Evolutionary conservation across 345 rosid species (phyloP).

Genomic region (Salix purpurea): DNA sequence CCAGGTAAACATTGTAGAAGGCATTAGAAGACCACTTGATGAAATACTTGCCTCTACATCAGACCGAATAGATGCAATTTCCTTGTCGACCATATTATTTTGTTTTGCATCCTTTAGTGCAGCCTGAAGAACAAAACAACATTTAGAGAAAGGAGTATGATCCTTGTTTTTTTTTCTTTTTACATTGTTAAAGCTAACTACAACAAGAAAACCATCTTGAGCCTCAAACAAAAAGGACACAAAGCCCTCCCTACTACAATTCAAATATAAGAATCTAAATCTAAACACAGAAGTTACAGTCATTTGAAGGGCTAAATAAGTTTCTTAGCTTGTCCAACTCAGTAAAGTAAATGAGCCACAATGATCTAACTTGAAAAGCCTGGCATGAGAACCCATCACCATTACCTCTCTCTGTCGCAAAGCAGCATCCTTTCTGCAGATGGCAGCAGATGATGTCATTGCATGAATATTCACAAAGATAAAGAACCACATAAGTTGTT

Average conservation of each 20-base stretch:
- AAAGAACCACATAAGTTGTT: slow-evolving; percentile 1
- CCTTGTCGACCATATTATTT: slow-evolving; percentile 21
- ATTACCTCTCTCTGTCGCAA: slow-evolving; percentile 33
- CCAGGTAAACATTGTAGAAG: background rate
- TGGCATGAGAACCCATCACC: background rate
- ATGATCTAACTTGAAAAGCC: slow-evolving; percentile 10
- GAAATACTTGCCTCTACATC: slow-evolving; percentile 17
- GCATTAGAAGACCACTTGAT: background rate
- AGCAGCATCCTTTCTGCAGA: slow-evolving; percentile 34
- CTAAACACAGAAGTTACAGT: background rate
- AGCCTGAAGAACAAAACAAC: slow-evolving; percentile 16
- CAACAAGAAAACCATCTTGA: background rate
- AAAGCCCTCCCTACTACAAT: background rate
- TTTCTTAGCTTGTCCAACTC: background rate
- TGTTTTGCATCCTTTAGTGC: slow-evolving; percentile 28
- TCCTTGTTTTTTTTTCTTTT: background rate
- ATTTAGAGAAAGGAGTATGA: background rate
- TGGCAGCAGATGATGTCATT: background rate
- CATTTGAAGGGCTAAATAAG: background rate
- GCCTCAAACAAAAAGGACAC: background rate
- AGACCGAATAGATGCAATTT: slow-evolving; percentile 20
- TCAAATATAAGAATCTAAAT: background rate
- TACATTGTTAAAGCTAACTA: background rate
- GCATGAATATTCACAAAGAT: background rate
- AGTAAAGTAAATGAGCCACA: slow-evolving; percentile 1